A percentile compares a stretch with the other conserved stretches of the same genome.
Evolutionary conservation across 2,329 filamentous ascomycete species (phyloP).

Genomic region (Ophiostoma quercus): DNA sequence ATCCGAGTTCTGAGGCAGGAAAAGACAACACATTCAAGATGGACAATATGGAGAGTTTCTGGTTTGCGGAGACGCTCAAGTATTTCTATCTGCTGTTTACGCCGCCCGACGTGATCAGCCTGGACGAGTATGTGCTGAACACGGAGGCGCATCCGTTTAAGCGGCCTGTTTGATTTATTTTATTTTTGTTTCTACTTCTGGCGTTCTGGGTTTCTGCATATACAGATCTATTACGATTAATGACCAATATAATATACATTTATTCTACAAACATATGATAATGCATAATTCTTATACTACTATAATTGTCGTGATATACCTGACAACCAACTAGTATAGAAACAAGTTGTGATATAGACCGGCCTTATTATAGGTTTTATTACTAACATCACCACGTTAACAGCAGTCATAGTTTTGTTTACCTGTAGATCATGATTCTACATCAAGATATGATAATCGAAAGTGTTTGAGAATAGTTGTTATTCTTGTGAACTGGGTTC

Average conservation of each 20-base stretch:
- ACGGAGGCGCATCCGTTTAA: slow-evolving; percentile 58
- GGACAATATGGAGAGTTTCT: slow-evolving; percentile 82
- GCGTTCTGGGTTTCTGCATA: too few species aligned
- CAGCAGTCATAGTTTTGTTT: background rate
- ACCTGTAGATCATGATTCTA: background rate
- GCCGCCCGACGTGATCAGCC: slow-evolving; percentile 57
- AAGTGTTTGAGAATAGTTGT: background rate
- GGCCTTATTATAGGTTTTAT: background rate
- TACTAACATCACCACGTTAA: slow-evolving; percentile 6
- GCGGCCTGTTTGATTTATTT: slow-evolving; percentile 34
- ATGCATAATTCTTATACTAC: background rate
- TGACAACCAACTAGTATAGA: background rate
- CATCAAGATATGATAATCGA: too few species aligned
- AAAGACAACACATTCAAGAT: slow-evolving; percentile 35
- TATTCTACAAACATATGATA: background rate
- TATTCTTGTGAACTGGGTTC: slow-evolving; percentile 6
- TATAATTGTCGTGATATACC: background rate
- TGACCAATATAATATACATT: background rate
- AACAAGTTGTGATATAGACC: background rate
- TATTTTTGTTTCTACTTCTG: background rate
- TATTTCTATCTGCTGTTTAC: slow-evolving; percentile 84
- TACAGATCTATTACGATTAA: background rate
- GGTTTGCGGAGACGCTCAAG: slow-evolving; percentile 85
- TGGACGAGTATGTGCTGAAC: slow-evolving; percentile 65
- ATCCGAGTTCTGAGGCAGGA: slow-evolving; percentile 19